Evolutionary conservation across 331 rosid species (phyloP).

Genomic region (Malus hybrid): DNA sequence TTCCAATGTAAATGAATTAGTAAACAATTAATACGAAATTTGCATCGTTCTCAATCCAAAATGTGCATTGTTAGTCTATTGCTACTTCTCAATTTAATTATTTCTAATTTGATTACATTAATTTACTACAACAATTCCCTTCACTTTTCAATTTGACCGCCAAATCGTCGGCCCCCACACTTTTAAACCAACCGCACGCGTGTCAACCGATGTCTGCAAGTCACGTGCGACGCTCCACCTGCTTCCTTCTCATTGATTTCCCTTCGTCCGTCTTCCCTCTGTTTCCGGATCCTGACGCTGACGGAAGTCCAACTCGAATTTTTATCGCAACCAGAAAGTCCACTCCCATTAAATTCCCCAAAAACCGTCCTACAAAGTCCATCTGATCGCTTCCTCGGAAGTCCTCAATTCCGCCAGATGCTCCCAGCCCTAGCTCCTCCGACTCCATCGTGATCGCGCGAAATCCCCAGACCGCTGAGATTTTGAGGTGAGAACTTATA

Average conservation of each 20-base stretch:
- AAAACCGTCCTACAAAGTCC: not conserved
- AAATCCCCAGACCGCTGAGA: not conserved
- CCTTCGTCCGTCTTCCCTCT: not conserved
- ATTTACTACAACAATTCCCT: not conserved
- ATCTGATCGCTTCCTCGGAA: not conserved
- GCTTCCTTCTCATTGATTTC: not conserved
- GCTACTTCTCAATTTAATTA: too few relatives aligned
- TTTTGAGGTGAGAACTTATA: not conserved
- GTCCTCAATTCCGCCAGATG: not conserved
- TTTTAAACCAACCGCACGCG: not conserved
- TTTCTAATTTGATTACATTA: too few relatives aligned
- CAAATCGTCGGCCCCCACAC: not conserved
- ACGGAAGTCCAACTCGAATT: not conserved
- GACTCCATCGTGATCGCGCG: not conserved
- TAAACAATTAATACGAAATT: too few relatives aligned
- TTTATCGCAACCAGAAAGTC: not conserved
- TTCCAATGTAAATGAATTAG: rapidly evolving
- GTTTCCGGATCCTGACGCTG: not conserved
- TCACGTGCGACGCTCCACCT: not conserved
- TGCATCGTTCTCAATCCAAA: too few relatives aligned
- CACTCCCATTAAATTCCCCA: not conserved
- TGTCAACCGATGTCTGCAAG: not conserved
- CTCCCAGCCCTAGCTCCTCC: not conserved
- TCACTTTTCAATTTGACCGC: not conserved
- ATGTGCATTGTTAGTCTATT: too few relatives aligned